Evolutionary conservation across 2,329 filamentous ascomycete genomes (phyloP).

Genomic region (Ophiostoma sp.): DNA sequence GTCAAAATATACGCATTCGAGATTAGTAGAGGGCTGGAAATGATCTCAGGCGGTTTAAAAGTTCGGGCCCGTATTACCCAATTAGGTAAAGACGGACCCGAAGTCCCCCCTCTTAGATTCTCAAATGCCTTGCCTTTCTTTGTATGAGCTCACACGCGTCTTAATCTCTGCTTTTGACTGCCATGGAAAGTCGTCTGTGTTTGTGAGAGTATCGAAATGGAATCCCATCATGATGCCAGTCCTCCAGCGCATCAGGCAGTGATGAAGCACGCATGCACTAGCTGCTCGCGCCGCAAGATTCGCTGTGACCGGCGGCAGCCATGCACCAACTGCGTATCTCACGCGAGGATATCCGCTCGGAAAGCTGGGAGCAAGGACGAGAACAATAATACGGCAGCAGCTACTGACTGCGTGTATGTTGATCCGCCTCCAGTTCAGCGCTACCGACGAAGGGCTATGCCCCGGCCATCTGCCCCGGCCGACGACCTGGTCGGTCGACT

Average conservation of each 20-base stretch:
- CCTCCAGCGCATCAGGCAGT: neutral
- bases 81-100: constrained; percentile 1
- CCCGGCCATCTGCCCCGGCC: too few relatives aligned
- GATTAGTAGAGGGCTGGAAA: neutral
- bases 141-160: neutral
- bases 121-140: neutral
- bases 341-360: constrained; percentile 18
- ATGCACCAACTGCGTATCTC: constrained; percentile 24
- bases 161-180: neutral
- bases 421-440: neutral
- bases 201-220: neutral
- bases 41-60: neutral
- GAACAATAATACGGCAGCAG: neutral
- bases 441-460: neutral
- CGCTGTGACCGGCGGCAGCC: constrained; percentile 26
- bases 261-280: constrained; percentile 22
- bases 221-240: neutral
- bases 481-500: neutral
- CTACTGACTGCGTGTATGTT: neutral
- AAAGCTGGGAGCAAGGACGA: neutral
- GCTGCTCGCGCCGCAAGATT: constrained; percentile 27
- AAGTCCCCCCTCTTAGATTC: neutral
- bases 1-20: neutral
- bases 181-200: neutral
- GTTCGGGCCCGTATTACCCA: constrained; percentile 1